Evolutionary conservation across 352 stramenopile genomes (phyloP).

Genomic region (Phytophthora sp.): DNA sequence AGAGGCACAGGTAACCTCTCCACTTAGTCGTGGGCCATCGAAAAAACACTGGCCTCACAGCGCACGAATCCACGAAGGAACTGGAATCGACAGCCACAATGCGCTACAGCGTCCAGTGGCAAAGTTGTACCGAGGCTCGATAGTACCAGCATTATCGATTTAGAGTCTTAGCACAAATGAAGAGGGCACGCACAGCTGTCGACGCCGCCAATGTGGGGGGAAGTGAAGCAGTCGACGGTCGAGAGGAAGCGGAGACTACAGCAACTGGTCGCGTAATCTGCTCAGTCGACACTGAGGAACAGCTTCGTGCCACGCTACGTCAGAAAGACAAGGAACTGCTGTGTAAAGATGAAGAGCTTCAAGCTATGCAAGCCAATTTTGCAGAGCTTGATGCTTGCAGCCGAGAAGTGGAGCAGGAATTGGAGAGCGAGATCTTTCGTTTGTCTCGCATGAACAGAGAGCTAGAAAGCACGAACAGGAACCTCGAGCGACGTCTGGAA

Average conservation of each 20-base stretch:
- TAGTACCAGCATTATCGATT: not conserved
- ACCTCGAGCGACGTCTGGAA: not conserved
- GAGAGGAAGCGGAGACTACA: no score
- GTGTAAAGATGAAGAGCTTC: conserved; percentile 2
- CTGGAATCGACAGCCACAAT: not conserved
- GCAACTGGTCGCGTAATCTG: no score
- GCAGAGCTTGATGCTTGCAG: conserved; percentile 29
- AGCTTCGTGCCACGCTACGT: not conserved
- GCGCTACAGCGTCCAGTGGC: not conserved
- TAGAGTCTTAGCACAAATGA: no score
- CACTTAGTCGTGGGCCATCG: no score
- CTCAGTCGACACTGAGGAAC: not conserved
- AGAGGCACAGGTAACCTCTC: no score
- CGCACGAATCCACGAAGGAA: not conserved
- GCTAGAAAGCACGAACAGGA: conserved; percentile 33
- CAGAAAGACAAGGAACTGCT: conserved; percentile 1
- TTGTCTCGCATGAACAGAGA: conserved; percentile 5
- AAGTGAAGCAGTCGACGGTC: not conserved
- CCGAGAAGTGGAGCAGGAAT: conserved; percentile 46
- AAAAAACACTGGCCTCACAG: not conserved
- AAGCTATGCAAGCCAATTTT: not conserved
- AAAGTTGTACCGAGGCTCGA: not conserved
- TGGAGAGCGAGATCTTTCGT: conserved; percentile 35
- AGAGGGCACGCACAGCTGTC: no score
- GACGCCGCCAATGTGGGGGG: no score